These are phyloP conservation scores for Ophiosphaerella korrae DNA, from an alignment of 2,329 filamentous ascomycete genomes.

Conservation along the genomic window DNA sequence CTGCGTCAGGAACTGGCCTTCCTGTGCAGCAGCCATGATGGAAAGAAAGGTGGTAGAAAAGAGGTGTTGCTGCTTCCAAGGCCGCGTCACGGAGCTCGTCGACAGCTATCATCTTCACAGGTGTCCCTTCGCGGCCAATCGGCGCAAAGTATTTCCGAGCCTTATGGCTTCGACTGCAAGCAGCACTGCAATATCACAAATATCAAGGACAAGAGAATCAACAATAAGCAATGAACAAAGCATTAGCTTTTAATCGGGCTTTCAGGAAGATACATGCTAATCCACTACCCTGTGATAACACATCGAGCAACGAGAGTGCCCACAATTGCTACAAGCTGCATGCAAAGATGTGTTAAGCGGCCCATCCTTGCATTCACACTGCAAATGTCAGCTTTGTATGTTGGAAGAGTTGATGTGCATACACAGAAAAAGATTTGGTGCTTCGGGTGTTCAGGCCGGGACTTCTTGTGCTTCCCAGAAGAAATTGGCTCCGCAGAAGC, in stretches of 20 bases:
- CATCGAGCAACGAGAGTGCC: conserved; percentile 6
- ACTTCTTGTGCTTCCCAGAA: neutral
- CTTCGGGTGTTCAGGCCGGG: neutral
- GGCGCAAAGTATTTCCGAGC: conserved; percentile 29
- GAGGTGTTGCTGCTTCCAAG: conserved; percentile 34
- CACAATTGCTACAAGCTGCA: conserved; percentile 9
- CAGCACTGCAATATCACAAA: neutral
- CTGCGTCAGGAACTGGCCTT: conserved; percentile 69
- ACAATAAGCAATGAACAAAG: too few species aligned
- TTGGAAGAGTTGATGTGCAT: neutral
- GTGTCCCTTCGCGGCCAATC: conserved; percentile 24
- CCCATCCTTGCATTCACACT: conserved; percentile 9
- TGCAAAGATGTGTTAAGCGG: neutral
- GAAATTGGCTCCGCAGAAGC: neutral
- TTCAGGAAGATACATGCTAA: too few species aligned
- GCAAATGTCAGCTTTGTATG: conserved; percentile 1
- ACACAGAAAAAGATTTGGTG: conserved; percentile 10
- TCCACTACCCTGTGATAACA: too few species aligned
- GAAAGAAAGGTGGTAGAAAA: conserved; percentile 23
- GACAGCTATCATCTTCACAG: conserved; percentile 33
- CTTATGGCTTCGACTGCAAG: neutral
- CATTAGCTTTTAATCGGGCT: too few species aligned
- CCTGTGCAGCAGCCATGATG: conserved; percentile 48
- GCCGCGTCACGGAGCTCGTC: conserved; percentile 45
- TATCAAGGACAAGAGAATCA: too few species aligned